Evolutionary conservation across 78 protist species (phyloP), one percentile per base, ranked within the genome.

Genomic region (Dictyostelium firmibasis): DNA sequence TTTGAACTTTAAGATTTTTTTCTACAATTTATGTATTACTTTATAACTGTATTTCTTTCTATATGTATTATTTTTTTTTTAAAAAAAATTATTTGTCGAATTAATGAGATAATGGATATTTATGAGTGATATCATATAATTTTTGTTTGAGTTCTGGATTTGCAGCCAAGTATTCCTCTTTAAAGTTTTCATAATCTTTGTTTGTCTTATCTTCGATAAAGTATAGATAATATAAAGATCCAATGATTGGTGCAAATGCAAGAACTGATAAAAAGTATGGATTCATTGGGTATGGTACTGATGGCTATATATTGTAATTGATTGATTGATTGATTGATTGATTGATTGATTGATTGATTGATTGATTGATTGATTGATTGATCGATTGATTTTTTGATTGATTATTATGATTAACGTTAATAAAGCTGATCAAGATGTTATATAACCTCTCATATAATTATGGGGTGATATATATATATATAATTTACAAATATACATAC

Each of bases 131-230:
- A 35, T 79, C 31, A 47, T 44, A 60, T 27, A 14, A 41, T 44
- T 23, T 60, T 79, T 44, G 31, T 44, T 79, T 79, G 16, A 79
- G 53, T 79, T 47, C 84, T 79, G 84, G 84, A n/a, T 79, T 38
- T 25, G 50, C 31, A n/a, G 2, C 53, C 8, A 44, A 79, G 27
- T 79, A 79, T 23, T 38, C n/a, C 4, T 47, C n/a, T 44, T 44
- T 38, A 44, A 44, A 79, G 8, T 20, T 8, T 7, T 38, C 41
- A 23, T 18, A 44, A 25, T 25, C 47, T 2, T 38, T 23, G 2
- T 35, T 23, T 38, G 31, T 31, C 47, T n/a, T 62, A 18, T 79
- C 27, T 1, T n/a, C 47, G 14, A 36, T 20, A 27, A 2, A 16
- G 16, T 16, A 6, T 20, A 2, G 9, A 4, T 13, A 4, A 79